phyloP scores from a whole-genome alignment of 176 grass and related monocot species.

The Secale cereale region DNA sequence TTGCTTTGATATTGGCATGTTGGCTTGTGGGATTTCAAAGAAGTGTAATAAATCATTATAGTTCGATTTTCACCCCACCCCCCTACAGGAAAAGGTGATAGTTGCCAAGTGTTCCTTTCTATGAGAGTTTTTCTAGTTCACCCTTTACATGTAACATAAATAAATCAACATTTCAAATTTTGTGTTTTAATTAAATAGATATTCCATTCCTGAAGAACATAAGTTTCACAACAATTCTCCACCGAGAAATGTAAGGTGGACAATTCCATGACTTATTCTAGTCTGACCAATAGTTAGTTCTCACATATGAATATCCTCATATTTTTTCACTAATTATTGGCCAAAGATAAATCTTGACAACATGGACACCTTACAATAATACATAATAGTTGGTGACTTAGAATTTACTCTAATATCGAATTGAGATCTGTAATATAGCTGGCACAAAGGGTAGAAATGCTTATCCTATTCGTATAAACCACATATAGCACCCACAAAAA shows the following conservation, averaged over 20 bases:
- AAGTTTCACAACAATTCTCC: not conserved
- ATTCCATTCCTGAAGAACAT: not conserved
- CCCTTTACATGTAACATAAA: too few relatives aligned
- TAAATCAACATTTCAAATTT: not conserved
- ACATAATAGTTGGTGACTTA: not conserved
- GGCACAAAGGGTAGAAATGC: not conserved
- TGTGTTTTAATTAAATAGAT: not conserved
- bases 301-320: too few relatives aligned
- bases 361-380: not conserved
- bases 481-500: not conserved
- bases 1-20: not conserved
- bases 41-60: not conserved
- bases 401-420: not conserved
- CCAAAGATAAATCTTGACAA: not conserved
- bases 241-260: not conserved
- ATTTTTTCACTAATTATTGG: not conserved
- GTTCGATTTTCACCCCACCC: rapidly evolving
- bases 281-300: not conserved
- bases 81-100: not conserved
- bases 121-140: not conserved
- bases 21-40: not conserved
- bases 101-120: not conserved
- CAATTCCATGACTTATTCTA: not conserved
- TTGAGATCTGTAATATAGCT: not conserved
- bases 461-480: not conserved